Evolutionary conservation across 257 asterid genomes (phyloP), one percentile per base, ranked within the genome.

Genomic region (Fraxinus americana): DNA sequence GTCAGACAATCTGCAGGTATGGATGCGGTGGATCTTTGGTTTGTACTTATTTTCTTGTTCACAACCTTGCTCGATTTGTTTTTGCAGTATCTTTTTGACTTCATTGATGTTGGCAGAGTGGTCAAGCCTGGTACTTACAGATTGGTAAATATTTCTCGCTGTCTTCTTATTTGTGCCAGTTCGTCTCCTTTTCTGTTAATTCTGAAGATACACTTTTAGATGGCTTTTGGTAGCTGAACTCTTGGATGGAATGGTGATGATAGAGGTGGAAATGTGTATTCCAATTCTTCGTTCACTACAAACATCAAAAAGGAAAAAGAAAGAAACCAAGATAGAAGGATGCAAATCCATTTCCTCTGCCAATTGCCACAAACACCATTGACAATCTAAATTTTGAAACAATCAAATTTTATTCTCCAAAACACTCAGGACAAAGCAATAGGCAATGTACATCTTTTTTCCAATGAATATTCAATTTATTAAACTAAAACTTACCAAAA

Each of bases 41-140:
- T 48, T n/a, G 39, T 69, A 25, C 23, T 14, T 27, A 19, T 11
- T 35, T 38, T 25, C 8, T 13, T 21, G 27, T 39, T n/a, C 79
- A 50, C 36, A 50, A 74, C 79, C 79, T 84, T 50, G 80, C 75
- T 80, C 78, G 39, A 70, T 65, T 71, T 59, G 71, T 35, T 77
- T 57, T 77, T 77, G 65, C 94, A 96, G 99, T 77, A n/a, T 86
- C 95, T 96, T 50, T 91, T 92, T 52, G 92, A 96, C 87, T 96
- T 88, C 90, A 92, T 96, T 54, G 99, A 96, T 75, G 78, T 92
- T 75, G 90, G 97, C 82, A 88, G 92, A 88, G 92, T 75, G 68
- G 84, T 92, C 82, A 93, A 86, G 87, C 97, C 97, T 61, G 92
- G 97, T 70, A 92, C 93, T 70, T 96, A 96, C 89, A 91, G 94